A percentile compares a stretch with the other conserved stretches of the same genome.
These are phyloP conservation scores for Lupinus albus DNA, from an alignment of 306 rosid species.

Conservation along the genomic window DNA sequence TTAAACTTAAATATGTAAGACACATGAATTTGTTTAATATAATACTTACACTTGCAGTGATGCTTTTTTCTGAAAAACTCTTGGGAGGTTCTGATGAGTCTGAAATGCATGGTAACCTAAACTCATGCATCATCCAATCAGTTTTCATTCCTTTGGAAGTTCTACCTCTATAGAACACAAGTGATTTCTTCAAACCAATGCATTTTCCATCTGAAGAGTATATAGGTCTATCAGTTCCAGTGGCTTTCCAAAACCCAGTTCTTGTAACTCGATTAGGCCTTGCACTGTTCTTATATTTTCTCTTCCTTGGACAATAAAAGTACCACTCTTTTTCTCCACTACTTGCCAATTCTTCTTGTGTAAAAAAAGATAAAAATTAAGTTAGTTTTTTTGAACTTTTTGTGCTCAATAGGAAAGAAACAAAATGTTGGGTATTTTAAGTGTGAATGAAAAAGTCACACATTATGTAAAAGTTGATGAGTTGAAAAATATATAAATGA, in stretches of 20 bases:
- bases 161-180: conserved; percentile 81
- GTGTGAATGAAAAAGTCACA: too few species aligned
- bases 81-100: conserved; percentile 48
- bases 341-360: conserved; percentile 60
- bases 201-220: conserved; percentile 72
- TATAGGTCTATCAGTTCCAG: conserved; percentile 80
- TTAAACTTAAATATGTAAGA: background rate
- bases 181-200: conserved; percentile 84
- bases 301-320: conserved; percentile 79
- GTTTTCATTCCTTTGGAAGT: conserved; percentile 79
- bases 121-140: conserved; percentile 97
- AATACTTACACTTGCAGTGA: conserved; percentile 58
- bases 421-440: too few species aligned
- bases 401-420: too few species aligned
- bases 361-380: background rate
- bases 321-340: conserved; percentile 83
- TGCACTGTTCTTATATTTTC: conserved; percentile 73
- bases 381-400: background rate
- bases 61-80: conserved; percentile 52
- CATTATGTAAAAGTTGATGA: too few species aligned
- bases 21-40: background rate
- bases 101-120: conserved; percentile 61
- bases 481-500: too few species aligned
- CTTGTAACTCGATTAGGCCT: conserved; percentile 81
- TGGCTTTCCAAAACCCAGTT: conserved; percentile 87